Percentiles rank a stretch among this genome's conserved stretches.
phyloP scores from a whole-genome alignment of 2,329 filamentous ascomycete genomes.

The Paraconiothyrium brasiliense region DNA sequence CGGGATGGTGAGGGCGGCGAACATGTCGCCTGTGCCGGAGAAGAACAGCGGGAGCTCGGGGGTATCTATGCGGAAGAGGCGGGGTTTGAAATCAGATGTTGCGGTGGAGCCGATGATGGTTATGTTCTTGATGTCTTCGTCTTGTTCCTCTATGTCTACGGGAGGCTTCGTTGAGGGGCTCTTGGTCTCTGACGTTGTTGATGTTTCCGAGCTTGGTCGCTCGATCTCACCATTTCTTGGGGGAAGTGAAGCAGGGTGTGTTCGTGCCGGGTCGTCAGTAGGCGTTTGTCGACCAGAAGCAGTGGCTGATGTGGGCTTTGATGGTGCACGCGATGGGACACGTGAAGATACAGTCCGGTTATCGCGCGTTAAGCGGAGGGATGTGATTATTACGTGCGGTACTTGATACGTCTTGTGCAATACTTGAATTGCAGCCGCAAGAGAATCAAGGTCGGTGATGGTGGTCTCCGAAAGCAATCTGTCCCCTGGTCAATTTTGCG shows the following conservation, averaged over 20 bases:
- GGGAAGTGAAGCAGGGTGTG: constrained; percentile 20
- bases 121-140: constrained; percentile 56
- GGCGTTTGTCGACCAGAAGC: constrained; percentile 36
- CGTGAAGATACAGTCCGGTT: constrained; percentile 53
- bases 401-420: constrained; percentile 80
- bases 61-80: constrained; percentile 89
- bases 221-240: constrained; percentile 7
- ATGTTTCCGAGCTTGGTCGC: constrained; percentile 21
- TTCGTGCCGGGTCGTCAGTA: constrained; percentile 27
- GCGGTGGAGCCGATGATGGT: constrained; percentile 82
- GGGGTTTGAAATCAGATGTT: constrained; percentile 69
- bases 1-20: constrained; percentile 88
- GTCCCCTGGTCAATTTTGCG: constrained; percentile 2
- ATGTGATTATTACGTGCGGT: constrained; percentile 93
- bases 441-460: constrained; percentile 77
- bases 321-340: constrained; percentile 30
- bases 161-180: constrained; percentile 7
- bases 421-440: constrained; percentile 77
- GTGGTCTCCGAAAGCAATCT: constrained; percentile 86
- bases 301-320: constrained; percentile 43
- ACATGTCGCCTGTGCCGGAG: constrained; percentile 97
- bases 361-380: constrained; percentile 73
- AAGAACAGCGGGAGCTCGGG: constrained; percentile 93
- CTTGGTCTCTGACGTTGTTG: constrained; percentile 13
- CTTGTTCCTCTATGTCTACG: constrained; percentile 13